These are phyloP conservation scores for Schwanniomyces sp. DNA, from an alignment of 805 yeast genomes.

Conservation along the genomic window DNA sequence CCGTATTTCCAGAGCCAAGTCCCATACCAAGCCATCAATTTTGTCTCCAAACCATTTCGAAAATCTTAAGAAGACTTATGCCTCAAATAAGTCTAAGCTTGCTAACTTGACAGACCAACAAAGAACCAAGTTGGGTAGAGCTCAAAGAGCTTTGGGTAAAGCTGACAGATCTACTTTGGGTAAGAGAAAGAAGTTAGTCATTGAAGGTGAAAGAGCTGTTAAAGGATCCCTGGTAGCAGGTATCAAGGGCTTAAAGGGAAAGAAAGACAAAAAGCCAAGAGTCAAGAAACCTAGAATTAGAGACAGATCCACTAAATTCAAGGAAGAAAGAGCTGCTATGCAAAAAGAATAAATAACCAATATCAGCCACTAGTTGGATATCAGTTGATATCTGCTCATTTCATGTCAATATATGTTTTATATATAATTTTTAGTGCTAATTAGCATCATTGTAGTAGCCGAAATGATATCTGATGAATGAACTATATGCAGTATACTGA, in stretches of 20 bases:
- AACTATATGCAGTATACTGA: no score
- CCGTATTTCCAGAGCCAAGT: conserved; percentile 65
- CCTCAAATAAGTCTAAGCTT: conserved; percentile 17
- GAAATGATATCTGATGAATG: no score
- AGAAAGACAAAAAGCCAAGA: conserved; percentile 30
- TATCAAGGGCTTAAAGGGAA: conserved; percentile 52
- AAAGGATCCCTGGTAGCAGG: conserved; percentile 66
- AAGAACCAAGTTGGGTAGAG: conserved; percentile 79
- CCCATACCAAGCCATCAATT: conserved; percentile 39
- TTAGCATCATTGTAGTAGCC: no score
- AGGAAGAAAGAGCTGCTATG: conserved; percentile 18
- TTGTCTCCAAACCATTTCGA: conserved; percentile 46
- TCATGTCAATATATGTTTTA: background rate
- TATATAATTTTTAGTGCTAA: background rate
- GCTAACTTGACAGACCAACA: conserved; percentile 58
- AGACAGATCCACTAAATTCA: conserved; percentile 53
- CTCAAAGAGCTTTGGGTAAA: conserved; percentile 69
- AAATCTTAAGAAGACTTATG: conserved; percentile 25
- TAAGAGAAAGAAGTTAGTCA: conserved; percentile 29
- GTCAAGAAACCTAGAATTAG: conserved; percentile 60
- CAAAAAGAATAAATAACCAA: background rate
- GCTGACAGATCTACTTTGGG: conserved; percentile 77
- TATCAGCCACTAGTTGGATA: no score
- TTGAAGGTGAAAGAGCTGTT: conserved; percentile 79
- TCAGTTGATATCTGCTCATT: no score